Evolutionary conservation across 1,139 yeast species (phyloP), one percentile per base, ranked within the genome.

Genomic region (Diutina scorzettiae): DNA sequence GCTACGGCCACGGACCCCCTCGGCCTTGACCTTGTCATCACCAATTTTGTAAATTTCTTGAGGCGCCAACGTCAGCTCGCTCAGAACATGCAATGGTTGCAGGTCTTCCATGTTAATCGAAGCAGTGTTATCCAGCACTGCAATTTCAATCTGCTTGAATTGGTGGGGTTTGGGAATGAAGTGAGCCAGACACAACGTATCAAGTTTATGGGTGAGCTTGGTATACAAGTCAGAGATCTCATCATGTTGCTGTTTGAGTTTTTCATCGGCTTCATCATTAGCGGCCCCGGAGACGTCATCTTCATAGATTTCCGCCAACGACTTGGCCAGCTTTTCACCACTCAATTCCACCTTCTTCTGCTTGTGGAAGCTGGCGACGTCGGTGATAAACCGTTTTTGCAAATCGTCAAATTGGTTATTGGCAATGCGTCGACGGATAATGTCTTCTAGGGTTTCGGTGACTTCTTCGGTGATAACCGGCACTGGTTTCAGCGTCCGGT

Each of bases 51-150:
- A 91, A n/a, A 91, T 71, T 63, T 91, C 98, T 62, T 91, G 98
- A 34, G 98, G 98, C 2, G 98, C 98, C 53, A 91, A 69, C 42
- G 83, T 74, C n/a, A 81, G 66, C 23, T 80, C 85, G 28, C 75
- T 64, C 2, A 93, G 75, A 63, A 84, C 71, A 37, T 89, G 80
- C 44, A 85, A 69, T 40, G 98, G 98, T 62, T 89, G 97, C 1
- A 96, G 93, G 55, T 91, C 98, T 62, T 91, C 98, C 95, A 89
- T 85, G 5, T 81, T 58, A 43, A 91, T 81, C 2, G 95, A 80
- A 2, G 56, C 55, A 0, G 84, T 73, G 37, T 53, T 54, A 44
- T 63, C 69, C 25, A 58, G 57, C 33, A 89, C 86, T 55, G 81
- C 86, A 54, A 91, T 79, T 46, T 84, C 89, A 49, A 89, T 66